These are phyloP conservation scores for Xerocomus amazonicus DNA, from an alignment of 1,284 basidiomycete species.

Conservation along the genomic window DNA sequence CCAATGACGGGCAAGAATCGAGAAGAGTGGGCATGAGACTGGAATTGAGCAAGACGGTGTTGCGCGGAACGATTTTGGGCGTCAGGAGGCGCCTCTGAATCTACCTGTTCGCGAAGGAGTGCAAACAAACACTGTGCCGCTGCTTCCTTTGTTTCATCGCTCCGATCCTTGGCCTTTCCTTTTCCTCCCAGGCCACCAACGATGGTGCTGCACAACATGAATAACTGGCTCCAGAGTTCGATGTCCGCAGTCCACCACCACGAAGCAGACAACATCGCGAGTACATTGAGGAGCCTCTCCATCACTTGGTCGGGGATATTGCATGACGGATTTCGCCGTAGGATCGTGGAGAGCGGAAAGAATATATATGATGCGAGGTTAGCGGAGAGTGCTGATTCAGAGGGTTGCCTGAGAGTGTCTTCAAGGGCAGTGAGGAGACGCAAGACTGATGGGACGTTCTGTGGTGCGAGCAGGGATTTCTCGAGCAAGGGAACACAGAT, in stretches of 20 bases:
- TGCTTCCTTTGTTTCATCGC: constrained; percentile 75
- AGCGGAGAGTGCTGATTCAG: constrained; percentile 44
- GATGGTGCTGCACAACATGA: constrained; percentile 74
- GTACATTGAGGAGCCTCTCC: constrained; percentile 65
- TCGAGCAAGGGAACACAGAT: constrained; percentile 77
- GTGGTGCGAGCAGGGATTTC: constrained; percentile 55
- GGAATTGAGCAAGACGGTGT: constrained; percentile 43
- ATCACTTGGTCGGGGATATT: constrained; percentile 77
- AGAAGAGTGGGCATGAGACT: constrained; percentile 43
- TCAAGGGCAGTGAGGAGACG: constrained; percentile 53
- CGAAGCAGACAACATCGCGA: constrained; percentile 58
- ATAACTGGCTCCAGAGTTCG: constrained; percentile 77
- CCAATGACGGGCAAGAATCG: constrained; percentile 77
- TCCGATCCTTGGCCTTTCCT: constrained; percentile 57
- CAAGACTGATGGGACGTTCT: constrained; percentile 44
- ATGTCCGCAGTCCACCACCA: constrained; percentile 78
- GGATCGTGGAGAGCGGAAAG: constrained; percentile 79
- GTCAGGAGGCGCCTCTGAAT: constrained; percentile 36
- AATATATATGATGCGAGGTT: constrained; percentile 82
- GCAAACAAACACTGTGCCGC: constrained; percentile 54
- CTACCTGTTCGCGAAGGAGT: constrained; percentile 49
- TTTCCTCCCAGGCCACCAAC: constrained; percentile 59
- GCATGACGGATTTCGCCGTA: constrained; percentile 66
- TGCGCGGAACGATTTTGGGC: constrained; percentile 23
- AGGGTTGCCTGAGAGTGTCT: constrained; percentile 43